phyloP scores from a whole-genome alignment of 768 basidiomycete genomes.

The Kwoniella bestiolae region DNA sequence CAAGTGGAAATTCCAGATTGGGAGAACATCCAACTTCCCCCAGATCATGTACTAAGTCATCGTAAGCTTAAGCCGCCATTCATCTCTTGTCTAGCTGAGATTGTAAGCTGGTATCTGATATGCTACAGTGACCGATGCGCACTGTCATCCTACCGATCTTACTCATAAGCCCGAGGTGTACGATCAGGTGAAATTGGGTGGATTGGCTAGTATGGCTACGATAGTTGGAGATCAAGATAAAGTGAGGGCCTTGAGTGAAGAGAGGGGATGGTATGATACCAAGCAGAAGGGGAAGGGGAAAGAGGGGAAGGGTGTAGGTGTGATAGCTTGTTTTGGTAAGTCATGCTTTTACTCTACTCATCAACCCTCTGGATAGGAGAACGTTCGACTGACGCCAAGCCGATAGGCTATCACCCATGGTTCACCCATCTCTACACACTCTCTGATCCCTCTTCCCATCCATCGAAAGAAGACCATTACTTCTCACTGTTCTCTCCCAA shows the following conservation, averaged over 20 bases:
- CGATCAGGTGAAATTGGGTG: constrained; percentile 64
- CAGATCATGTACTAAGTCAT: constrained; percentile 30
- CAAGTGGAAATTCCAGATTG: constrained; percentile 30
- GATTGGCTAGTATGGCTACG: constrained; percentile 77
- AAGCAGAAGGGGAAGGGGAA: constrained; percentile 13
- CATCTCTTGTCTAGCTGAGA: neutral
- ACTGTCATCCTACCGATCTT: constrained; percentile 91
- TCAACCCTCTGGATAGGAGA: neutral
- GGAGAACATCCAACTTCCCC: constrained; percentile 32
- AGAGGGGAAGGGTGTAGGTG: constrained; percentile 33
- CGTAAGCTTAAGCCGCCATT: constrained; percentile 22
- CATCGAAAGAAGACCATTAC: constrained; percentile 77
- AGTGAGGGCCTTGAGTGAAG: constrained; percentile 69
- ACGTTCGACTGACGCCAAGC: neutral
- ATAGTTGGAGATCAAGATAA: constrained; percentile 67
- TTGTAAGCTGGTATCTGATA: neutral
- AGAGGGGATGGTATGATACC: constrained; percentile 64
- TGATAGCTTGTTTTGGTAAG: constrained; percentile 89
- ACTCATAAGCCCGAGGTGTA: constrained; percentile 62
- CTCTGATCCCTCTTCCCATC: constrained; percentile 22
- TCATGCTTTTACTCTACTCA: constrained; percentile 18
- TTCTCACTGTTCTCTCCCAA: constrained; percentile 66
- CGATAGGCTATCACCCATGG: constrained; percentile 89
- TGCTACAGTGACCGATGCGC: constrained; percentile 71
- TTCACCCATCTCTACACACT: constrained; percentile 77